Evolutionary conservation across 805 yeast genomes (phyloP), one percentile per base, ranked within the genome.

Genomic region (Ogataea glucozyma): DNA sequence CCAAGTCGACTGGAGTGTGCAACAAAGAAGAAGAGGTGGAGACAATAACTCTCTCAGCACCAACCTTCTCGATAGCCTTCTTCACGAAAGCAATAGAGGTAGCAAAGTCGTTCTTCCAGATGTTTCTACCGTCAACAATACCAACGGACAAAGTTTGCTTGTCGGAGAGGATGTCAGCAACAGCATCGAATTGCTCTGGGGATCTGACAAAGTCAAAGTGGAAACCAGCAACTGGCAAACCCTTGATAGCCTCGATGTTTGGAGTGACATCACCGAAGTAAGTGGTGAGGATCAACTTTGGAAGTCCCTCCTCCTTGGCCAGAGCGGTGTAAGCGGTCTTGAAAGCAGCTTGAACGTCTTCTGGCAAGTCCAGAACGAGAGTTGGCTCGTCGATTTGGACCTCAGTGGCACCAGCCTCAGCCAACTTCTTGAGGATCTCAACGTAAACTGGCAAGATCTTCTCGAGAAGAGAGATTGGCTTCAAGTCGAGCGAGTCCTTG

Each of bases 211-310:
- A 88, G 77, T 93, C 99, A 66, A 86, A 87, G 81, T 93, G 99
- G 86, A 84, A 79, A 71, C 95, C 97, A 56, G 90, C 75, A 60
- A 93, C 96, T 62, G 97, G 95, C 68, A 93, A 81, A 58, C 79
- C 83, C 77, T 85, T 81, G 73, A 93, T 77, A 59, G 97, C 90
- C 56, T 72, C 75, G 67, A 90, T 74, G 87, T 93, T 93, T 75
- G 98, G 98, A 75, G 89, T 85, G 62, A 88, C 97, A 64, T 95
- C 96, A 78, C 99, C 99, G 69, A 93, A 93, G 83, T 93, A 93
- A 62, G 98, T 75, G 65, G 98, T 79, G 64, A 93, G 70, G 60
- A 84, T 72, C 58, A 93, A 71, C 70, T 85, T 82, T 70, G 96
- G 96, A 60, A 83, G 67, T 55, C 80, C 78, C 60, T 75, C 80